phyloP scores from a whole-genome alignment of 2,329 filamentous ascomycete genomes.

The Akanthomyces lecanii region DNA sequence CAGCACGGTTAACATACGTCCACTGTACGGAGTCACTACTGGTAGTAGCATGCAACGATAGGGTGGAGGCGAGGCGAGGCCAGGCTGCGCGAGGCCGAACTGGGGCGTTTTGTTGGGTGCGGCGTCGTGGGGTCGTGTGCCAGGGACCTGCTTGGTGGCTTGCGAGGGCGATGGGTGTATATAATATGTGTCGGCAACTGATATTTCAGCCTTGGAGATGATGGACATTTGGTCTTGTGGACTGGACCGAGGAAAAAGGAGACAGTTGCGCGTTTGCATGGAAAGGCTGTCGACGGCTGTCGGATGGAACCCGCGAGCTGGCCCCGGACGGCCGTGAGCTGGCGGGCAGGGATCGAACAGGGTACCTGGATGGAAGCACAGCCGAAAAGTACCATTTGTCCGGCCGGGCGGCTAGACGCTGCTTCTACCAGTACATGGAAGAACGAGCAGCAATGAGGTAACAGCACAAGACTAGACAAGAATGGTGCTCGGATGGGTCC shows the following conservation, averaged over 20 bases:
- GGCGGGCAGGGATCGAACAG: background rate
- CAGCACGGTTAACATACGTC: too few relatives aligned
- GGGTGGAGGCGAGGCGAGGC: slow-evolving; percentile 1
- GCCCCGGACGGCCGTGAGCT: slow-evolving; percentile 3
- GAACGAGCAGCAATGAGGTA: background rate
- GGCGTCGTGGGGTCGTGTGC: background rate
- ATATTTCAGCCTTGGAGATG: background rate
- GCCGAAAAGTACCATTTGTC: slow-evolving; percentile 16
- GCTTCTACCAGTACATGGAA: background rate
- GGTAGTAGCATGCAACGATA: slow-evolving; percentile 5
- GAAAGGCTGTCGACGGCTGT: background rate
- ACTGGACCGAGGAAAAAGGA: background rate
- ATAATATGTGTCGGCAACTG: background rate
- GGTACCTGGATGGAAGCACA: slow-evolving; percentile 9
- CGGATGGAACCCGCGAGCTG: background rate
- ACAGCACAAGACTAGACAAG: background rate
- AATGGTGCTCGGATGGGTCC: background rate
- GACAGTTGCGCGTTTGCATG: background rate
- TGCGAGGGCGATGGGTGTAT: background rate
- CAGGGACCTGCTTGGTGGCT: slow-evolving; percentile 10
- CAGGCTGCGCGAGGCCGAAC: background rate
- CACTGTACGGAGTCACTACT: too few relatives aligned
- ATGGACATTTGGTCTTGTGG: background rate
- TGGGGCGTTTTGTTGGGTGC: background rate
- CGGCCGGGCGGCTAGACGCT: background rate